Conservation (phyloP, 345 rosid species). For the Hibiscus trionum region DNA sequence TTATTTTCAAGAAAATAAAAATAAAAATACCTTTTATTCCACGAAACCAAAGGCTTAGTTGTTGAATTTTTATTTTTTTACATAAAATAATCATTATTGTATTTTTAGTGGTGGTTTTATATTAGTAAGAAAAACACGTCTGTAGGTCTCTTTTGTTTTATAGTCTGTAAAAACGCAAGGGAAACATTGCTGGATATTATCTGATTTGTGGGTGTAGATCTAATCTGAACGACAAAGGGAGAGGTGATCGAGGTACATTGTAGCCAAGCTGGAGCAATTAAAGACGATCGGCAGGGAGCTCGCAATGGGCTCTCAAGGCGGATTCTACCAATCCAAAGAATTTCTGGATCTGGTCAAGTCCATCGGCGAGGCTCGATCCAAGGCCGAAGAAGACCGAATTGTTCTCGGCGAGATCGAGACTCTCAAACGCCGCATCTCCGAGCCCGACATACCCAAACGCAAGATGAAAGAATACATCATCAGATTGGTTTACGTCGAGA, state of each 20-base stretch:
- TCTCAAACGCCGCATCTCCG: slow-evolving; percentile 72
- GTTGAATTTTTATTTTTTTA: too few relatives aligned
- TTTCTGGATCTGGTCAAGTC: slow-evolving; percentile 93
- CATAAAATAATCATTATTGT: too few relatives aligned
- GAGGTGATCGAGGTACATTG: not conserved
- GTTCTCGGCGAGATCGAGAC: slow-evolving; percentile 86
- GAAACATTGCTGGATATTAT: not conserved
- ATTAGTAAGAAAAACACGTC: not conserved
- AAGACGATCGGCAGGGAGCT: slow-evolving; percentile 98
- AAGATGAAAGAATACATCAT: slow-evolving; percentile 95
- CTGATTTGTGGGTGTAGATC: not conserved
- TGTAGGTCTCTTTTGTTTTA: not conserved
- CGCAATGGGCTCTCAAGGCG: slow-evolving; percentile 97
- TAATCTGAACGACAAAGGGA: not conserved
- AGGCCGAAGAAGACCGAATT: slow-evolving; percentile 96
- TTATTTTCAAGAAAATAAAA: too few relatives aligned
- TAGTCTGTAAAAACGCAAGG: not conserved
- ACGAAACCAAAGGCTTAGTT: too few relatives aligned
- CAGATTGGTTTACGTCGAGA: slow-evolving; percentile 82
- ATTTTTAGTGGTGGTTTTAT: too few relatives aligned
- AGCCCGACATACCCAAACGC: slow-evolving; percentile 84
- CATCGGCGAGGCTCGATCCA: slow-evolving; percentile 97
- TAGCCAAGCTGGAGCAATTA: slow-evolving; percentile 67
- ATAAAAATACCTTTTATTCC: too few relatives aligned
- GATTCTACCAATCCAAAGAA: slow-evolving; percentile 89